These are phyloP conservation scores for Rhizopogon salebrosus DNA, from an alignment of 768 basidiomycete genomes.

Conservation along the genomic window DNA sequence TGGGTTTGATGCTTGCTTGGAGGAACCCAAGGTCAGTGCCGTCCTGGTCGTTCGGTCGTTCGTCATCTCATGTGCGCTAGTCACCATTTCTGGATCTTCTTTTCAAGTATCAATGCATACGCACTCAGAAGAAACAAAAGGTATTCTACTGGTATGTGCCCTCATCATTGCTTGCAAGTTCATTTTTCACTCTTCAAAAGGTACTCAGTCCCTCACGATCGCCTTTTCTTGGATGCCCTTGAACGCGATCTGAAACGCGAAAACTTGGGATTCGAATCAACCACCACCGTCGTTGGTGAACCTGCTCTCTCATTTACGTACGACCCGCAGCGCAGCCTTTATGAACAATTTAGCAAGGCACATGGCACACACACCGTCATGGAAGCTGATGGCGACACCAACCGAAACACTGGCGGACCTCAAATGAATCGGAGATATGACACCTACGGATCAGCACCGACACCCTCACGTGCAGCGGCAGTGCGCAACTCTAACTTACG, in stretches of 20 bases:
- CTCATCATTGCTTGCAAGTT: slow-evolving; percentile 1
- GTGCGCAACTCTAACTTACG: slow-evolving; percentile 11
- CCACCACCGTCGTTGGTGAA: slow-evolving; percentile 71
- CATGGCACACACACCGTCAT: slow-evolving; percentile 29
- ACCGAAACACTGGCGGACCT: not conserved
- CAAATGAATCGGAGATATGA: slow-evolving; percentile 12
- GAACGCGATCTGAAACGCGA: slow-evolving; percentile 96
- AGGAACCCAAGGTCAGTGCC: slow-evolving; percentile 85
- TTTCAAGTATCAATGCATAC: slow-evolving; percentile 95
- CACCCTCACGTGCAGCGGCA: slow-evolving; percentile 3
- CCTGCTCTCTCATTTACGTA: slow-evolving; percentile 87
- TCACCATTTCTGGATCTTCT: slow-evolving; percentile 89
- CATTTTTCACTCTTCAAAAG: slow-evolving; percentile 30
- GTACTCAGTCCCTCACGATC: slow-evolving; percentile 97
- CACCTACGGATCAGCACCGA: slow-evolving; percentile 3
- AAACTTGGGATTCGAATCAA: slow-evolving; percentile 84
- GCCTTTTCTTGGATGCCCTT: slow-evolving; percentile 93
- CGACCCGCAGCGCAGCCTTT: slow-evolving; percentile 79
- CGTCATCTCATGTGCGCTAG: slow-evolving; percentile 34
- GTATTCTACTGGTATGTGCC: slow-evolving; percentile 86
- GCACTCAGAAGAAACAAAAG: slow-evolving; percentile 98
- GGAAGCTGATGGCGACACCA: slow-evolving; percentile 13
- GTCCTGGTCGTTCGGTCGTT: not conserved
- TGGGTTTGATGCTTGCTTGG: slow-evolving; percentile 85
- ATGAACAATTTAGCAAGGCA: slow-evolving; percentile 75